These are phyloP conservation scores for Backusella sp. DNA, from an alignment of 192 early-diverging fungal genomes.

Conservation along the genomic window DNA sequence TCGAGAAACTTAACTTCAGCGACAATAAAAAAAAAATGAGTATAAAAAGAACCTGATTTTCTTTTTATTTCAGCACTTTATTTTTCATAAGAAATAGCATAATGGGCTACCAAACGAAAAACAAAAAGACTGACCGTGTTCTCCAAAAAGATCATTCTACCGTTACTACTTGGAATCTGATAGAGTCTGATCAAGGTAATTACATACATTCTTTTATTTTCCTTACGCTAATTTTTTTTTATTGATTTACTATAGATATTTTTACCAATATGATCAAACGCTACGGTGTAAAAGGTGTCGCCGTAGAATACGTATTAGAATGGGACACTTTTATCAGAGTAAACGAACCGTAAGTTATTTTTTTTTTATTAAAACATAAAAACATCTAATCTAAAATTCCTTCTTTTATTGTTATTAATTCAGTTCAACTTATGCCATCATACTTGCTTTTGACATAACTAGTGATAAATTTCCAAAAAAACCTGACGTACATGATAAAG, in stretches of 20 bases:
- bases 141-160: neutral
- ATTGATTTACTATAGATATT: no score
- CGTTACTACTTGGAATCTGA: neutral
- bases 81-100: neutral
- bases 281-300: no score
- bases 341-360: no score
- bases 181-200: no score
- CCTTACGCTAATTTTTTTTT: neutral
- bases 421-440: neutral
- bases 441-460: neutral
- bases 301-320: no score
- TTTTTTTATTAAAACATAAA: neutral
- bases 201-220: neutral
- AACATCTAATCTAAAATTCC: neutral
- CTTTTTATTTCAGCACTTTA: neutral
- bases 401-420: neutral
- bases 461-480: neutral
- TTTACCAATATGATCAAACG: no score
- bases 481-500: neutral
- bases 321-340: no score
- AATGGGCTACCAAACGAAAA: neutral
- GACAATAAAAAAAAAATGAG: neutral
- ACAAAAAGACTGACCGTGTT: neutral
- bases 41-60: neutral
- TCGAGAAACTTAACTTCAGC: no score